Conservation (phyloP, 2,329 filamentous ascomycete genomes). For the Sphaerulina vaccinii region DNA sequence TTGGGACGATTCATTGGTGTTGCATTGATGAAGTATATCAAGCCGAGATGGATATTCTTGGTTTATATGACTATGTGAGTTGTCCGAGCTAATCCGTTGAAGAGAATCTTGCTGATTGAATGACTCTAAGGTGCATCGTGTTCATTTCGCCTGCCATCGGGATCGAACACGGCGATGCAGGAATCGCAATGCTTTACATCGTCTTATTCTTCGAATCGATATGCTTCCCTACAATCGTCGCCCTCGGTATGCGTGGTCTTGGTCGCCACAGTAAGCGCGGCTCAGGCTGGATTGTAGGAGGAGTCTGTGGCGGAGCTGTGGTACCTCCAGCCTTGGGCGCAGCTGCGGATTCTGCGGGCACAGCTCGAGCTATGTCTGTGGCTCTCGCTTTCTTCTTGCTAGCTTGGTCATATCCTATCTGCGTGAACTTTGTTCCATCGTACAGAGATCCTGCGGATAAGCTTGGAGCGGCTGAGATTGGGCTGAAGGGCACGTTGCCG, state of each 20-base stretch:
- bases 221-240: conserved; percentile 78
- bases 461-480: neutral
- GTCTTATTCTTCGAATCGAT: conserved; percentile 81
- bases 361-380: conserved; percentile 23
- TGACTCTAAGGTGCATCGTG: conserved; percentile 49
- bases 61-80: conserved; percentile 57
- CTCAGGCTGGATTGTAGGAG: conserved; percentile 69
- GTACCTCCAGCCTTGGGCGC: conserved; percentile 71
- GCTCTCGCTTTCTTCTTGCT: conserved; percentile 51
- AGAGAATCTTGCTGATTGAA: neutral
- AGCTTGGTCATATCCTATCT: conserved; percentile 47
- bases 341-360: conserved; percentile 58
- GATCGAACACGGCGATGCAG: conserved; percentile 33
- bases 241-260: conserved; percentile 72
- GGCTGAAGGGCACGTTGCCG: neutral
- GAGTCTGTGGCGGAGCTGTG: conserved; percentile 67
- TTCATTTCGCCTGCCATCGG: conserved; percentile 54
- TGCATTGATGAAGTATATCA: conserved; percentile 64
- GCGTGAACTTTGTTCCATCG: conserved; percentile 62
- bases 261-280: conserved; percentile 76
- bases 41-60: conserved; percentile 69
- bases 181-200: conserved; percentile 58
- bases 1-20: conserved; percentile 69
- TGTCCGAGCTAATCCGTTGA: neutral
- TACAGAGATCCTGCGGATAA: conserved; percentile 54